Evolutionary conservation across 148 eudicot species (phyloP).

Genomic region (Fagopyrum homotropicum): DNA sequence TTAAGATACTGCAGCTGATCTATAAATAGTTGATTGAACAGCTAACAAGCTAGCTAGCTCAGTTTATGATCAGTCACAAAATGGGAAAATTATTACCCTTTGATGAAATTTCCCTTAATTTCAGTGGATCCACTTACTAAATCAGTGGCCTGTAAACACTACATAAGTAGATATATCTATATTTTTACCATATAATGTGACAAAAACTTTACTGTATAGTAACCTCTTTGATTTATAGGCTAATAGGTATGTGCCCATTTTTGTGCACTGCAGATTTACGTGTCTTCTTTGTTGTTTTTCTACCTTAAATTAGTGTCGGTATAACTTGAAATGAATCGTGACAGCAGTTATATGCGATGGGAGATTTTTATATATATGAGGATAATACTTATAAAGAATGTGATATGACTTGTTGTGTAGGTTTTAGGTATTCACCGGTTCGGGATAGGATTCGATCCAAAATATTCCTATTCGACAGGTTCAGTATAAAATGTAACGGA

Average conservation of each 20-base stretch:
- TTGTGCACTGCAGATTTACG: neutral
- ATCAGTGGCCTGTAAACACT: slow-evolving; percentile 8
- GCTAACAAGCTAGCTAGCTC: neutral
- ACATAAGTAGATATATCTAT: neutral
- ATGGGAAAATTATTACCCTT: neutral
- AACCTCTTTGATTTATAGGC: neutral
- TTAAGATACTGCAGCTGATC: neutral
- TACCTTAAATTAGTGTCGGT: neutral
- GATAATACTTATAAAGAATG: neutral
- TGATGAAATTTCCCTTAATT: neutral
- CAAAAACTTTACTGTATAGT: neutral
- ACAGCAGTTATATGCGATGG: neutral
- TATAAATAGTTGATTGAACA: neutral
- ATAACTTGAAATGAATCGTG: neutral
- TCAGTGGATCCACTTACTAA: neutral
- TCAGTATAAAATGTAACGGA: no score
- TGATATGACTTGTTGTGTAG: neutral
- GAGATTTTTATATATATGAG: neutral
- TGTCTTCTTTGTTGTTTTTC: neutral
- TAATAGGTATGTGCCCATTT: neutral
- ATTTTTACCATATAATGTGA: neutral
- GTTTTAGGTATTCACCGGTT: no score
- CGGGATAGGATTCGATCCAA: no score
- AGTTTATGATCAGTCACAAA: neutral
- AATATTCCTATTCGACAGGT: no score